Base-by-base conservation (phyloP, 1,284 basidiomycete genomes). In the Apiotrichum siamense region DNA sequence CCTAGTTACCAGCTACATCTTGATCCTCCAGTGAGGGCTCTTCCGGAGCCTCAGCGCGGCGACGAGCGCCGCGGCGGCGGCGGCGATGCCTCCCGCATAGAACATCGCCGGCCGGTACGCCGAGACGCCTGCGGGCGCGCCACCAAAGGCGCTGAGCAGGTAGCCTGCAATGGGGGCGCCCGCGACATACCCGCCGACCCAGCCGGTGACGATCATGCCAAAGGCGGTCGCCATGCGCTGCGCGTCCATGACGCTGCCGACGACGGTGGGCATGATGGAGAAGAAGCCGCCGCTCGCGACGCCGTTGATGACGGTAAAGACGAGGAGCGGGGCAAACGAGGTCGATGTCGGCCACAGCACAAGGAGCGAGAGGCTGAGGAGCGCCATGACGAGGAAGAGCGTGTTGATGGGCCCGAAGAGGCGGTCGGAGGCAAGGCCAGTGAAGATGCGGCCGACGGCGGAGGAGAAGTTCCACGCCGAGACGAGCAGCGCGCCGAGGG, bases 41-140 rank as follows among this genome's bases (percentile, higher is more conserved):
- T 49, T 51, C 38, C 35, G 21, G 15, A 47, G 27, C 17, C 54
- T 17, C 17, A 55, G 43, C 27, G 41, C 21, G 4, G 31, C 33
- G 3, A 44, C 47, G 25, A 52, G 31, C 3, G 26, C 39, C 0
- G 50, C 44, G 4, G 47, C 54, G 3, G 35, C 50, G 3, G 40
- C 25, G 1, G 60, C 57, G 32, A 66, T 47, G 10, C 53, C 55
- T 13, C 63, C 64, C 0, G 65, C 61, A 50, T 60, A 66, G 41
- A 59, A 64, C 35, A 65, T 55, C 9, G 65, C 63, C 1, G 65
- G 65, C 13, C 62, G 55, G 50, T 56, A 66, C 17, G 65, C 60
- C 11, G 33, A 24, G 6, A 56, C 35, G 10, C 64, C 64, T 7
- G 36, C 40, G 12, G 46, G 50, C 1, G 47, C 26, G 0, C 63